Base-by-base conservation (phyloP, 257 asterid genomes). In the Gardenia jasminoides region DNA sequence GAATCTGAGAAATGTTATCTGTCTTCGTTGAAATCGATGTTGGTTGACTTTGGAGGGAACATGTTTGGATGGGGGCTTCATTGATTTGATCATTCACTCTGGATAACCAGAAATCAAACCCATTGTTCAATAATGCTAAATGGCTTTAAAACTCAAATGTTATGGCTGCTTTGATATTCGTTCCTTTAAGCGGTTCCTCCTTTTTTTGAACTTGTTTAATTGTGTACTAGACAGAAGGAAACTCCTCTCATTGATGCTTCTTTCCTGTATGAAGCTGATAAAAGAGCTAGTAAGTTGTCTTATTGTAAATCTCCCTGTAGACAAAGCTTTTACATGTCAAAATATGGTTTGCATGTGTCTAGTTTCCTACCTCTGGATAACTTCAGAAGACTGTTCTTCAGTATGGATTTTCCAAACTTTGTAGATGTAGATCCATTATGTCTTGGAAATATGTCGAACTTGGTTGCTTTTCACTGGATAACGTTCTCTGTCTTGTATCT, bases 381-480 rank as follows among this genome's bases (percentile, higher is more conserved):
- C 50, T 74, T 72, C 24, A 8, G 10, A 54, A 74, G 39, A 24
- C 13, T 33, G 7, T 74, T 62, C 26, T 26, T 1, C 13, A 22
- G 71, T 47, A n/a, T 43, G 9, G 17, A 3, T 15, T 75, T 26
- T 7, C 8, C 8, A 3, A 24, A 26, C 0, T 12, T n/a, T 13
- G 4, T 36, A 41, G 44, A n/a, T 61, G 10, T 1, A 11, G 61
- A 16, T 70, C 24, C 9, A 7, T 9, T 39, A 39, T 11, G 12
- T 69, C 44, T 41, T 68, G 81, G 36, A 58, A 78, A 67, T 36
- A 6, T 77, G 33, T 52, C 7, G n/a, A 36, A 24, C 26, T 52
- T 19, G 59, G 67, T 46, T 22, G 31, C 17, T 17, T 64, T 6
- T 33, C 22, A 11, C n/a, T 7, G 50, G 19, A 52, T 36, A 20